Evolutionary conservation across 768 basidiomycete species (phyloP).

Genomic region (Rhodotorula kratochvilovae): DNA sequence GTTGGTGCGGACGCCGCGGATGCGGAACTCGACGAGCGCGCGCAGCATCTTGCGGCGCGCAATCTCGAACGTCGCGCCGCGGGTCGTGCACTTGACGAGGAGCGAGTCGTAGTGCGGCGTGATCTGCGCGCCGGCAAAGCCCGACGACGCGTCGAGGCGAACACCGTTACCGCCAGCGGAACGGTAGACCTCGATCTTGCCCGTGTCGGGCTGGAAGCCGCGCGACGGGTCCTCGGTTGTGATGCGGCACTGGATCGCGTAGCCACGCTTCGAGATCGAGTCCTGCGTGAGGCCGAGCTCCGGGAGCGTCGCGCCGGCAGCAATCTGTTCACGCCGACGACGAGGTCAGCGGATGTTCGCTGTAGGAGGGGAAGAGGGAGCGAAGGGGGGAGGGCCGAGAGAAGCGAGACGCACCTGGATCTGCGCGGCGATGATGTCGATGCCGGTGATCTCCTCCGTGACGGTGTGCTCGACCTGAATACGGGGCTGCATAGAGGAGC

Average conservation of each 20-base stretch:
- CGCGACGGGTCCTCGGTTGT: conserved; percentile 93
- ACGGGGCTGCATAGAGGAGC: conserved; percentile 55
- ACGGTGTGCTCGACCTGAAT: conserved; percentile 99
- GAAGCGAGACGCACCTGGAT: conserved; percentile 58
- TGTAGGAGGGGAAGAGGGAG: not conserved
- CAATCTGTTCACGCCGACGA: conserved; percentile 55
- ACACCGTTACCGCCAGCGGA: conserved; percentile 98
- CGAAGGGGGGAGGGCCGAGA: not conserved
- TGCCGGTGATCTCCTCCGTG: conserved; percentile 99
- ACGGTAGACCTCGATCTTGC: conserved; percentile 98
- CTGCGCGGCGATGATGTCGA: conserved; percentile 98
- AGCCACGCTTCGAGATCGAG: conserved; percentile 89
- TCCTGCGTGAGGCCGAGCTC: conserved; percentile 95
- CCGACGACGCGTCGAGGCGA: conserved; percentile 90
- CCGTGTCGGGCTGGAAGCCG: conserved; percentile 81
- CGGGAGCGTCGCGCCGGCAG: conserved; percentile 91
- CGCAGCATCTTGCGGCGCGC: conserved; percentile 98
- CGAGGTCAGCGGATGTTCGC: not conserved
- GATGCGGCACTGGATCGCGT: conserved; percentile 96
- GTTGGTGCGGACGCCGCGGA: conserved; percentile 84
- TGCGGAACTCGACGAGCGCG: conserved; percentile 98
- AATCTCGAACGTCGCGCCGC: conserved; percentile 96
- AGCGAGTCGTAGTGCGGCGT: conserved; percentile 99
- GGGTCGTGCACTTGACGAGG: conserved; percentile 91
- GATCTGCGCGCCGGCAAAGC: conserved; percentile 98